phyloP scores from a whole-genome alignment of 441 rosid genomes.

The Kokia cookei region DNA sequence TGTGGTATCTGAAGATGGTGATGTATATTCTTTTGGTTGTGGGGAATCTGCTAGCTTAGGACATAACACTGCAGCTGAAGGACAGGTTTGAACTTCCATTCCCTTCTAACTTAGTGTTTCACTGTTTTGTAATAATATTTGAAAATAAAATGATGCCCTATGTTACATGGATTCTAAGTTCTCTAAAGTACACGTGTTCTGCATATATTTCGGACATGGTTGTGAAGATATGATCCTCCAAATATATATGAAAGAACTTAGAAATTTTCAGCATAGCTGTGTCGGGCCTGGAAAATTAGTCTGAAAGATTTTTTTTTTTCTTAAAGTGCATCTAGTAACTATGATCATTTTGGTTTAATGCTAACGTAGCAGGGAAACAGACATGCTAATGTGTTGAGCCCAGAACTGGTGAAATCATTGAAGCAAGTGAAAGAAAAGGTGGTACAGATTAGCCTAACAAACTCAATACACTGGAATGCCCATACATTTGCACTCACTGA shows the following conservation, averaged over 20 bases:
- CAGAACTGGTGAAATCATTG: constrained; percentile 69
- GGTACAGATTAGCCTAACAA: constrained; percentile 84
- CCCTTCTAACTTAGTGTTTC: not conserved
- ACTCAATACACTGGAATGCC: constrained; percentile 80
- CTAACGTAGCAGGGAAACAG: constrained; percentile 44
- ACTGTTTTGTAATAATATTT: not conserved
- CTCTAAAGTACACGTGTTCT: not conserved
- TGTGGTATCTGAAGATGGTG: constrained; percentile 81
- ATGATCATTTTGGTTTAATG: not conserved
- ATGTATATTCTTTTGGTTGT: constrained; percentile 88
- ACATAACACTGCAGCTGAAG: constrained; percentile 55
- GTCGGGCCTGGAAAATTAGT: not conserved
- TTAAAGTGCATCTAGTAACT: not conserved
- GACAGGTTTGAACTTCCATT: constrained; percentile 40
- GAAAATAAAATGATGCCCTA: not conserved
- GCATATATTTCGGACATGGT: not conserved
- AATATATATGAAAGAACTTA: not conserved
- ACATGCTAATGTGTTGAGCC: constrained; percentile 67
- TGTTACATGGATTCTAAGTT: not conserved
- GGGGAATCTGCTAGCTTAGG: constrained; percentile 95
- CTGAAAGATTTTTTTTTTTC: not conserved
- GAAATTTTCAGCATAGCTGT: not conserved
- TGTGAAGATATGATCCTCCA: not conserved
- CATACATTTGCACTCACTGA: constrained; percentile 93
- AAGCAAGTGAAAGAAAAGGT: constrained; percentile 63